Percentiles rank a stretch among this genome's conserved stretches.
These are phyloP conservation scores for Teunomyces funiuensis DNA, from an alignment of 805 yeast species.

Conservation along the genomic window DNA sequence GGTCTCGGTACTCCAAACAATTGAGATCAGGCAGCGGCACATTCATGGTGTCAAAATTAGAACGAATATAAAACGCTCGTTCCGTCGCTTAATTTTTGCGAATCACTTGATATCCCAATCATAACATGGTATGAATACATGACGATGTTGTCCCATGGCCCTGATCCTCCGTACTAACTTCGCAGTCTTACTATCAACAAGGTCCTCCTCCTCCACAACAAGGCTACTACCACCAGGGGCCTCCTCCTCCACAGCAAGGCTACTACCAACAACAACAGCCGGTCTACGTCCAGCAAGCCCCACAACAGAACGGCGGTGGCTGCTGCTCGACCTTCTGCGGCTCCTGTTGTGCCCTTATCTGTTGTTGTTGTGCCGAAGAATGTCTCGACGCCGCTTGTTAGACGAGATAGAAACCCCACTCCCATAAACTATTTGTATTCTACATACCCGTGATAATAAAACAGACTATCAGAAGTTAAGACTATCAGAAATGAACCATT, in stretches of 20 bases:
- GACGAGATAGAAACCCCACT: not conserved
- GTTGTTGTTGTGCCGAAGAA: conserved; percentile 19
- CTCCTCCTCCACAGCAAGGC: conserved; percentile 25
- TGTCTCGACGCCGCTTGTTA: conserved; percentile 13
- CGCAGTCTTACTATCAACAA: conserved; percentile 17
- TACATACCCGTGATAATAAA: not conserved
- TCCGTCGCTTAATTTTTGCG: conserved; percentile 1
- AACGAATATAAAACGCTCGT: conserved; percentile 4
- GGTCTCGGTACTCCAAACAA: not conserved
- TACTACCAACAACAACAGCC: conserved; percentile 34
- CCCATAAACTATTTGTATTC: not conserved
- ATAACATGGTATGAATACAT: conserved; percentile 4
- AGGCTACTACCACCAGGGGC: conserved; percentile 27
- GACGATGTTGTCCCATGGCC: not conserved
- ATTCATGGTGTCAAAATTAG: not conserved
- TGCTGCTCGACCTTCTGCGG: conserved; percentile 23
- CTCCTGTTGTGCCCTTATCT: conserved; percentile 16
- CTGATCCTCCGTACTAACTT: conserved; percentile 3
- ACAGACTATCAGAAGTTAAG: too few species aligned
- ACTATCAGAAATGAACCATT: too few species aligned
- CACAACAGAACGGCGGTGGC: conserved; percentile 20
- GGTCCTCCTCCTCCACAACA: conserved; percentile 19
- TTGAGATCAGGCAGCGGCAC: conserved; percentile 3
- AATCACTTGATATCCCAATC: not conserved
- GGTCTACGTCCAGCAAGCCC: conserved; percentile 30